Evolutionary conservation across 2,329 filamentous ascomycete genomes (phyloP), one percentile per base, ranked within the genome.

Genomic region (Penicillium expansum): DNA sequence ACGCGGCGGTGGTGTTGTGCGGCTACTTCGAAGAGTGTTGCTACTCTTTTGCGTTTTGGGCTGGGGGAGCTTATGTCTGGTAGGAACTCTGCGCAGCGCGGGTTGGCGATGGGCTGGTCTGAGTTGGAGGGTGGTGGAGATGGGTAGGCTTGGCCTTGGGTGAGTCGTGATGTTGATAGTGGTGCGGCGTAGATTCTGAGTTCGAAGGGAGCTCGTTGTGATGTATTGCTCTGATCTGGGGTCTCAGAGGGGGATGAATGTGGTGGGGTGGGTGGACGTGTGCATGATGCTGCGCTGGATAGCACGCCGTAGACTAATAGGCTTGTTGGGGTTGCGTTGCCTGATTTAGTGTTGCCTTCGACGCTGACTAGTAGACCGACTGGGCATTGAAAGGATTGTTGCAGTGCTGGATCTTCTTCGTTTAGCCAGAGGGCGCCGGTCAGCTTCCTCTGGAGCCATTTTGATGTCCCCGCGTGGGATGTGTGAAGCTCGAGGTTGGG

Each of bases 31-130:
- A 77, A 77, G 2, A 77, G 65, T 1, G 69, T 76, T 38, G 73
- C 71, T n/a, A 77, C 73, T 35, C 75, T 70, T 62, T 76, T 77
- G 42, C 75, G 69, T 58, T 77, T 77, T 3, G 74, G 74, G 43
- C 73, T 77, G 5, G 73, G 73, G 1, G 74, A 75, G 50, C 67
- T 67, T 14, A 71, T 60, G 55, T 75, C 72, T 3, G 70, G 73
- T 14, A 77, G 66, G 43, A 77, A 77, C 39, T 76, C 68, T 16
- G 70, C 71, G 30, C 47, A 55, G 59, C 64, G 57, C 62, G 52
- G 33, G 35, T 27, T 56, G 24, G 62, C 51, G 16, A 18, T 16
- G 16, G 38, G 49, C 7, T 65, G 52, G 48, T 66, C 71, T n/a
- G 57, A 22, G 38, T 44, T 30, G 20, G 49, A 45, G 20, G n/a